Evolutionary conservation across 768 basidiomycete genomes (phyloP).

Genomic region (Boletus pseudo-olivaceus): DNA sequence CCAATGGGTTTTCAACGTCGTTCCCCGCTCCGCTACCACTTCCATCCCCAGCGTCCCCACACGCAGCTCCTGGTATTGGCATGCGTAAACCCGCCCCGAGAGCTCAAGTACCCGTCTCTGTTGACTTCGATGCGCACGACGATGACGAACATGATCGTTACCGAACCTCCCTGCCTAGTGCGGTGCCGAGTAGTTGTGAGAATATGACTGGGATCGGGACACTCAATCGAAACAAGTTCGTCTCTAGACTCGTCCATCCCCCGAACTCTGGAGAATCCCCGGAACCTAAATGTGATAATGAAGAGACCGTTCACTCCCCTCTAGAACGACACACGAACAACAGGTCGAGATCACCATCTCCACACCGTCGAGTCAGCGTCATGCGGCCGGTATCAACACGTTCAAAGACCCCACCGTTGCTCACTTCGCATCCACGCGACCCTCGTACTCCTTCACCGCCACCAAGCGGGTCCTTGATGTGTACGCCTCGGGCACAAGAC

Average conservation of each 20-base stretch:
- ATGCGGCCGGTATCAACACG: conserved; percentile 35
- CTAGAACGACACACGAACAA: conserved; percentile 15
- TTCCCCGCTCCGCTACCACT: conserved; percentile 16
- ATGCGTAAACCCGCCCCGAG: conserved; percentile 63
- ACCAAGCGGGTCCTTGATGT: conserved; percentile 11
- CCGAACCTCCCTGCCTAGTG: conserved; percentile 51
- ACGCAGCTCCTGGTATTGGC: conserved; percentile 33
- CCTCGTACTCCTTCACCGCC: conserved; percentile 23
- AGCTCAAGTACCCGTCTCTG: conserved; percentile 59
- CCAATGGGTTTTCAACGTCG: conserved; percentile 18
- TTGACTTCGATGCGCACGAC: conserved; percentile 39
- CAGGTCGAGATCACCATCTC: conserved; percentile 24
- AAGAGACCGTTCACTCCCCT: conserved; percentile 13
- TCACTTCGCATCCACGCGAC: conserved; percentile 30
- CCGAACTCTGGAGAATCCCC: conserved; percentile 6
- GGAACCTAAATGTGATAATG: conserved; percentile 14
- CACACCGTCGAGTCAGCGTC: conserved; percentile 24
- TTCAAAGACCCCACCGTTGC: conserved; percentile 40
- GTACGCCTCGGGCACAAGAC: conserved; percentile 20
- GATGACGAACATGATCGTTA: conserved; percentile 32
- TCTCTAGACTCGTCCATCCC: conserved; percentile 18
- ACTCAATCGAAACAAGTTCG: conserved; percentile 25
- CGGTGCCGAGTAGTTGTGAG: conserved; percentile 46
- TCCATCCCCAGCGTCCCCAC: conserved; percentile 19
- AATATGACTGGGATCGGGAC: conserved; percentile 70